phyloP scores from a whole-genome alignment of 805 yeast species.

The Saccharomycopsis sp. region DNA sequence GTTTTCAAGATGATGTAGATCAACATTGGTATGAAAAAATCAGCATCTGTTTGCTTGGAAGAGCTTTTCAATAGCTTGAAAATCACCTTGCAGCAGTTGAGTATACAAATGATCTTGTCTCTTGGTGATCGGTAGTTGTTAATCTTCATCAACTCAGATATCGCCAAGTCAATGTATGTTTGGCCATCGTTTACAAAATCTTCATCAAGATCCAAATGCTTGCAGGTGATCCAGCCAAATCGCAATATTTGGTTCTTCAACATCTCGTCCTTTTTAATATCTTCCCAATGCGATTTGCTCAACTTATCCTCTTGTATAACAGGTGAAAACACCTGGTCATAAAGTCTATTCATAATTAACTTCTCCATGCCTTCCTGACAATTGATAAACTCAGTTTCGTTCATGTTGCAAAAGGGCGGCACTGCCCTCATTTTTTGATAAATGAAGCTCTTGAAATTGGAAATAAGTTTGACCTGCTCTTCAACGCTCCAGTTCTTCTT shows the following conservation, averaged over 20 bases:
- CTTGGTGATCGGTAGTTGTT: conserved; percentile 86
- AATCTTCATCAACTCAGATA: conserved; percentile 66
- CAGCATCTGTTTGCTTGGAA: conserved; percentile 69
- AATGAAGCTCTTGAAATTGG: conserved; percentile 70
- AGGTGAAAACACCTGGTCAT: conserved; percentile 74
- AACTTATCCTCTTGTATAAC: conserved; percentile 29
- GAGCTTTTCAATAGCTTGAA: conserved; percentile 73
- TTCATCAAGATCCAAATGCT: conserved; percentile 68
- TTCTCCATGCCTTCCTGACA: conserved; percentile 90
- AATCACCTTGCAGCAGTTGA: conserved; percentile 87
- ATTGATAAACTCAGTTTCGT: conserved; percentile 51
- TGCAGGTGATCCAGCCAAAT: conserved; percentile 63
- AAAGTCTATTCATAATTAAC: conserved; percentile 79
- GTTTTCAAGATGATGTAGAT: conserved; percentile 64
- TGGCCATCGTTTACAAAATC: conserved; percentile 39
- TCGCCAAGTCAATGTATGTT: conserved; percentile 57
- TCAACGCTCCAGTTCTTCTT: conserved; percentile 59
- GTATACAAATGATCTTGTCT: conserved; percentile 83
- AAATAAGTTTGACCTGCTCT: conserved; percentile 71
- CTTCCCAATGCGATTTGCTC: conserved; percentile 51
- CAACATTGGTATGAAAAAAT: conserved; percentile 82
- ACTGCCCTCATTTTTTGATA: conserved; percentile 48
- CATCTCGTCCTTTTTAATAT: conserved; percentile 49
- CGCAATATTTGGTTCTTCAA: conserved; percentile 46
- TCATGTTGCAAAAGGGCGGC: conserved; percentile 69